Conservation (phyloP, 179 eudicot genomes). For the Pouteria campechiana region DNA sequence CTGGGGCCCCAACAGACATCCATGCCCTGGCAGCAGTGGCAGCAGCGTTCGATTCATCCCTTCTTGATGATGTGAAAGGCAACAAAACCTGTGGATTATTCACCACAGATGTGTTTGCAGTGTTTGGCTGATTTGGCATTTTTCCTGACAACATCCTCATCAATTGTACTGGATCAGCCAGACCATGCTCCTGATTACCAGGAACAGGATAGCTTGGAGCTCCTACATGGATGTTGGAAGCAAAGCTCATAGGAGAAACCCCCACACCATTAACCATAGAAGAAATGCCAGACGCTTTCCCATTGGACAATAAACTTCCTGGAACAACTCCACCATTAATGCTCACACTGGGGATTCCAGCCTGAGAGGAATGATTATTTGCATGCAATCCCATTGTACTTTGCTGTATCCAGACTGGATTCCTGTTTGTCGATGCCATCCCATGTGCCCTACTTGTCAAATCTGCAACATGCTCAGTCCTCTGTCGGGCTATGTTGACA, state of each 20-base stretch:
- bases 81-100: slow-evolving; percentile 16
- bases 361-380: slow-evolving; percentile 6
- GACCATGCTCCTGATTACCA: slow-evolving; percentile 54
- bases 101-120: slow-evolving; percentile 13
- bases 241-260: slow-evolving; percentile 17
- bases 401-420: slow-evolving; percentile 24
- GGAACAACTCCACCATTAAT: slow-evolving; percentile 26
- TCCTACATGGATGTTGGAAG: slow-evolving; percentile 12
- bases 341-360: slow-evolving; percentile 16
- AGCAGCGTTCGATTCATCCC: slow-evolving; percentile 46
- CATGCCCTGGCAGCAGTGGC: slow-evolving; percentile 70
- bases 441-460: slow-evolving; percentile 13
- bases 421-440: slow-evolving; percentile 20
- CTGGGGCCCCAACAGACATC: slow-evolving; percentile 74
- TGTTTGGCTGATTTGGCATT: slow-evolving; percentile 54
- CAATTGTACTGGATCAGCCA: slow-evolving; percentile 75
- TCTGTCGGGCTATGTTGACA: no score
- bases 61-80: slow-evolving; percentile 28
- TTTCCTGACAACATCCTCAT: slow-evolving; percentile 73
- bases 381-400: neutral
- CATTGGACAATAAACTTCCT: slow-evolving; percentile 29
- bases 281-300: slow-evolving; percentile 18
- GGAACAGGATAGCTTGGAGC: slow-evolving; percentile 19
- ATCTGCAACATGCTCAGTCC: slow-evolving; percentile 22
- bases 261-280: slow-evolving; percentile 22